A percentile compares a stretch with the other conserved stretches of the same genome.
Evolutionary conservation across 306 rosid genomes (phyloP).

Genomic region (Hylodesmum podocarpum): DNA sequence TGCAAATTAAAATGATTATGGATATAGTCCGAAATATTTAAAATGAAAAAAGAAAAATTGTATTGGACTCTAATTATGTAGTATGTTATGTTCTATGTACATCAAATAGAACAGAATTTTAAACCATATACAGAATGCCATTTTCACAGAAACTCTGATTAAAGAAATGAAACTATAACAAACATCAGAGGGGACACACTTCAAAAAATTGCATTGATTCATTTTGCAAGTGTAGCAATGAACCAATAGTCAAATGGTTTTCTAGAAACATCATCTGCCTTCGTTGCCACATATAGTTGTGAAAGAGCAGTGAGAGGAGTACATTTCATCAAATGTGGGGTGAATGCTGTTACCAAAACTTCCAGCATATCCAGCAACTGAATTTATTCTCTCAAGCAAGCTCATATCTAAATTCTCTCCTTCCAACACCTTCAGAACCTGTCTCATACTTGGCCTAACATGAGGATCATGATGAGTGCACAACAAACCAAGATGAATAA

Average conservation of each 20-base stretch:
- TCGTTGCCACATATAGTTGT: constrained; percentile 6
- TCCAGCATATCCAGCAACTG: constrained; percentile 13
- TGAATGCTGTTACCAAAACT: constrained; percentile 10
- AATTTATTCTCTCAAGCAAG: constrained; percentile 36
- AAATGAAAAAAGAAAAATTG: background rate
- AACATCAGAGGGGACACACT: background rate
- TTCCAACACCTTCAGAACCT: constrained; percentile 52
- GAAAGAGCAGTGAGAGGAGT: constrained; percentile 12
- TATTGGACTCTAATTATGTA: background rate
- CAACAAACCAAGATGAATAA: constrained; percentile 52
- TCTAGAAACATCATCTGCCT: constrained; percentile 36
- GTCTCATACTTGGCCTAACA: constrained; percentile 58
- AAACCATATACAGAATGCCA: background rate
- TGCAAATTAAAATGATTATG: background rate
- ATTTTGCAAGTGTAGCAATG: background rate
- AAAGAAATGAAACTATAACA: background rate
- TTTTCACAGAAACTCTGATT: background rate
- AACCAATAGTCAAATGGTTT: constrained; percentile 11
- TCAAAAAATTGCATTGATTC: background rate
- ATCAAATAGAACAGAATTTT: background rate
- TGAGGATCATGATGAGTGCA: constrained; percentile 52
- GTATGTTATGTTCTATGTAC: background rate
- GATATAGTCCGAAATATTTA: background rate
- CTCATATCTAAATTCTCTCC: constrained; percentile 32
- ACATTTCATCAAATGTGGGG: constrained; percentile 47